Conservation (phyloP, 2,329 filamentous ascomycete species). For the Helotiales sp. region DNA sequence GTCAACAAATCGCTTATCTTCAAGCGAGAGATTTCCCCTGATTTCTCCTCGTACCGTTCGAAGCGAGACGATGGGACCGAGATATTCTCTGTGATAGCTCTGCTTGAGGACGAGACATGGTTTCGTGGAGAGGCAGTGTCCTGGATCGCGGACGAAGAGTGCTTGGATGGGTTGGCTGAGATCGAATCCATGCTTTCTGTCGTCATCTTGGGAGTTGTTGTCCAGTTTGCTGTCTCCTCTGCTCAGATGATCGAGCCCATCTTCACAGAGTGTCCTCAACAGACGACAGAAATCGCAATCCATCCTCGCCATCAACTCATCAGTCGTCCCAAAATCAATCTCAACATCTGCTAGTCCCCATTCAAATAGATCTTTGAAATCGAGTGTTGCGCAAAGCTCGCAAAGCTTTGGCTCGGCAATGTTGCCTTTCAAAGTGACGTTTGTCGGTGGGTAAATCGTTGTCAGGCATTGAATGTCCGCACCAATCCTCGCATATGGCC, state of each 20-base stretch:
- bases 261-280: background rate
- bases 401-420: background rate
- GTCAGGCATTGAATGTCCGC: background rate
- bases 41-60: background rate
- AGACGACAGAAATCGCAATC: background rate
- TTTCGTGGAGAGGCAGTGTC: background rate
- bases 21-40: background rate
- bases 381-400: background rate
- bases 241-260: background rate
- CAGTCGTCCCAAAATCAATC: constrained; percentile 3
- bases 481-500: background rate
- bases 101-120: constrained; percentile 3
- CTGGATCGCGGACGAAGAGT: background rate
- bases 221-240: background rate
- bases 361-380: constrained; percentile 4
- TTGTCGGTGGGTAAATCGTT: background rate
- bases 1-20: background rate
- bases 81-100: constrained; percentile 5
- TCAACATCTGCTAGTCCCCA: constrained; percentile 7
- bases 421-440: background rate
- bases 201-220: background rate
- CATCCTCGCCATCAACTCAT: background rate
- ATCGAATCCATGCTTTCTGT: background rate
- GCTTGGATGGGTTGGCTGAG: background rate
- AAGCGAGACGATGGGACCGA: constrained; percentile 3